These are phyloP conservation scores for Penicillium dipodomyicola DNA, from an alignment of 495 filamentous ascomycete genomes.

Conservation along the genomic window DNA sequence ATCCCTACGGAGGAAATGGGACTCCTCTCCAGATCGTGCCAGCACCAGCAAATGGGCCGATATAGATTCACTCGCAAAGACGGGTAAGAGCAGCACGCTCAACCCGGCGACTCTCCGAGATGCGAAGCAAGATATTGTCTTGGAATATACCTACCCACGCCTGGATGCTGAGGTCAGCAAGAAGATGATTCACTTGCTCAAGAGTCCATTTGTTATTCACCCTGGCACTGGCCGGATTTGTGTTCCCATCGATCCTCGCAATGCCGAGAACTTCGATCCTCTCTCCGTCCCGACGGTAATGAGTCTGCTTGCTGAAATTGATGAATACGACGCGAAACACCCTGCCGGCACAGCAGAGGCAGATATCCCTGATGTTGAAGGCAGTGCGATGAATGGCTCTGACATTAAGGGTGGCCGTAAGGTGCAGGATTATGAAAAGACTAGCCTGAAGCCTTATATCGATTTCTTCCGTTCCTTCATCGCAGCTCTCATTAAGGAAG, in stretches of 20 bases:
- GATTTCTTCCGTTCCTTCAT: slow-evolving; percentile 87
- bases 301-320: slow-evolving; percentile 74
- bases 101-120: slow-evolving; percentile 69
- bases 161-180: slow-evolving; percentile 96
- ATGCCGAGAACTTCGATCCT: slow-evolving; percentile 79
- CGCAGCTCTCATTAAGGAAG: slow-evolving; percentile 72
- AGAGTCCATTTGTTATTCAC: slow-evolving; percentile 93
- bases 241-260: slow-evolving; percentile 79
- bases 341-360: slow-evolving; percentile 28
- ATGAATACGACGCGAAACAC: slow-evolving; percentile 60
- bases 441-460: slow-evolving; percentile 86
- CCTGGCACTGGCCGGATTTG: slow-evolving; percentile 91
- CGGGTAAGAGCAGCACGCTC: slow-evolving; percentile 62
- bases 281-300: slow-evolving; percentile 83
- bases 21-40: slow-evolving; percentile 69
- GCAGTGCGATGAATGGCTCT: slow-evolving; percentile 35
- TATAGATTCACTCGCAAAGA: slow-evolving; percentile 80
- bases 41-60: slow-evolving; percentile 86
- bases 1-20: slow-evolving; percentile 85
- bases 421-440: slow-evolving; percentile 92
- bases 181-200: slow-evolving; percentile 95
- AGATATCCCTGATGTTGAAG: slow-evolving; percentile 40
- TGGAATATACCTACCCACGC: slow-evolving; percentile 98
- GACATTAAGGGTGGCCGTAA: slow-evolving; percentile 44
- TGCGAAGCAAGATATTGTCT: slow-evolving; percentile 87